phyloP scores from a whole-genome alignment of 116 monocot species.

The Dioscorea cayenensis region DNA sequence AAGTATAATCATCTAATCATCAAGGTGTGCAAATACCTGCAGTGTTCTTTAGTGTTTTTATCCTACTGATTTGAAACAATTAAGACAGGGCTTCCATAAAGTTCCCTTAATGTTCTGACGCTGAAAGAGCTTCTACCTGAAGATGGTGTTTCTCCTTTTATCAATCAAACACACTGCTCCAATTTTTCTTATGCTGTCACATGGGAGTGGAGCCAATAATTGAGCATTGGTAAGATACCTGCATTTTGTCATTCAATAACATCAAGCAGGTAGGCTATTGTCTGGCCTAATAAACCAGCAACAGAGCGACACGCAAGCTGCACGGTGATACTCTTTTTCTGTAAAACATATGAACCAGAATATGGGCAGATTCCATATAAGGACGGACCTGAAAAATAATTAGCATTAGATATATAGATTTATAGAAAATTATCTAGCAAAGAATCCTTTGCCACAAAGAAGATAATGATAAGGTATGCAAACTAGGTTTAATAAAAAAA shows the following conservation, averaged over 20 bases:
- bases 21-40: no score
- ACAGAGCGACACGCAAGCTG: conserved; percentile 50
- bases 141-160: conserved; percentile 7
- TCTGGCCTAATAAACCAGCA: conserved; percentile 83
- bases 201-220: not conserved
- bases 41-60: no score
- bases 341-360: conserved; percentile 81
- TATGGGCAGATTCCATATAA: conserved; percentile 96
- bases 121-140: conserved; percentile 68
- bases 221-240: conserved; percentile 31
- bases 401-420: no score
- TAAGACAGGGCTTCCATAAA: conserved; percentile 46
- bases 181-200: not conserved
- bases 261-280: conserved; percentile 95
- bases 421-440: no score
- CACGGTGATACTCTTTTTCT: conserved; percentile 47
- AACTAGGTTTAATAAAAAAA: no score
- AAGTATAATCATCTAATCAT: no score
- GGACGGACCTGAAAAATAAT: conserved; percentile 52
- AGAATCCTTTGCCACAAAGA: no score
- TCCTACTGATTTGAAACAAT: conserved; percentile 38
- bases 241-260: conserved; percentile 97
- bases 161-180: not conserved
- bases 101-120: conserved; percentile 46
- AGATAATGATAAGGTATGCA: no score